Evolutionary conservation across 176 grass and related monocot species (phyloP).

Genomic region (Rhipidocladum racemiflorum): DNA sequence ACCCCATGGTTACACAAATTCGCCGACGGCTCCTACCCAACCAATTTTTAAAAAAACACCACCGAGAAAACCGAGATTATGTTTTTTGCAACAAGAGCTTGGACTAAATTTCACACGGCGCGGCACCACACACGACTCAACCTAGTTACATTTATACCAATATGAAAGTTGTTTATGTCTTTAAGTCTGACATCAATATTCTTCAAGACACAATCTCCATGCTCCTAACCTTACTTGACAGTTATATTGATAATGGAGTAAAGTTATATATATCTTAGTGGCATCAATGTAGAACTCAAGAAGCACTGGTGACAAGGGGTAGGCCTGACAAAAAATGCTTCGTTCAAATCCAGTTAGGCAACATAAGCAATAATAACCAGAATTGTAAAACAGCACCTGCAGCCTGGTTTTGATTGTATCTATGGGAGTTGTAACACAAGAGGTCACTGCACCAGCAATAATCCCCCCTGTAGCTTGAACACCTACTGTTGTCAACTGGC

Average conservation of each 20-base stretch:
- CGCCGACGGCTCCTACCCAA: too few relatives aligned
- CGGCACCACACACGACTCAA: too few relatives aligned
- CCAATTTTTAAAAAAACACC: too few relatives aligned
- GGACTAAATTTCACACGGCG: too few relatives aligned
- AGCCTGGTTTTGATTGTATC: conserved; percentile 97
- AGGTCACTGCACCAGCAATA: conserved; percentile 79
- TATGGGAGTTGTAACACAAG: conserved; percentile 90
- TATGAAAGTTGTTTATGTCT: background rate
- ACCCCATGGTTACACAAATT: too few relatives aligned
- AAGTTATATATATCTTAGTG: background rate
- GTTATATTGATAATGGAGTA: conserved; percentile 14
- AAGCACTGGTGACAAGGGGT: conserved; percentile 8
- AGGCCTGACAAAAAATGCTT: background rate
- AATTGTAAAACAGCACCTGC: conserved; percentile 54
- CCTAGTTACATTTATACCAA: background rate
- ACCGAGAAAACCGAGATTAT: too few relatives aligned
- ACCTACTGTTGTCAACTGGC: conserved; percentile 65
- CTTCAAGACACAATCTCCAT: background rate
- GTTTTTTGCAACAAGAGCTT: too few relatives aligned
- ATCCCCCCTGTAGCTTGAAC: conserved; percentile 94
- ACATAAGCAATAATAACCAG: conserved; percentile 15
- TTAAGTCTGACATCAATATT: background rate
- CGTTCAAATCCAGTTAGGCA: background rate
- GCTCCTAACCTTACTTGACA: conserved; percentile 2
- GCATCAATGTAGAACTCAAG: background rate